Base-by-base conservation (phyloP, 306 rosid genomes). In the Prunus mongolica region DNA sequence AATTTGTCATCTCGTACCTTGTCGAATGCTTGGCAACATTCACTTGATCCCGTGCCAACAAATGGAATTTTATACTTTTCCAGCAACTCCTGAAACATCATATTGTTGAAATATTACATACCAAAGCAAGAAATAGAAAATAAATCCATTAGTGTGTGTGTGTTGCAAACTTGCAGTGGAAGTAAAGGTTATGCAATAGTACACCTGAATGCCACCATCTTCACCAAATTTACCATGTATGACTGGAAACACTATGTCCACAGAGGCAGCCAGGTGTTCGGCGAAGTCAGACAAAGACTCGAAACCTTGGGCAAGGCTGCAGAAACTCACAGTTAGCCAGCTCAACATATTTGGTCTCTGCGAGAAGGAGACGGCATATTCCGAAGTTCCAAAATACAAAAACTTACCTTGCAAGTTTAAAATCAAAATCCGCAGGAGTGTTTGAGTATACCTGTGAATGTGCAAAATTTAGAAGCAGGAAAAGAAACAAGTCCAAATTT, bases 391-490 rank as follows among this genome's bases (percentile, higher is more conserved):
- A 75, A 52, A 22, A 52, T 3, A 45, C 54, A 9, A 8, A 28
- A 55, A 44, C 83, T 73, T 61, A 87, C 98, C 94, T 90, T 86
- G 86, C 94, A 55, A 94, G 90, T 87, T 94, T 94, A 87, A 91
- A 94, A 86, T 94, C 98, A 85, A 94, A 94, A 83, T 94, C 98
- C 10, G 96, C 89, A 0, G 98, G 98, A 34, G 98, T 94, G 87
- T 94, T 94, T 46, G 98, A 94, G 86, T 94, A 94, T 44, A 92
- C 82, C 98, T 94, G 85, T 51, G 55, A 73, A 45, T 25, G 19
- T 10, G 2, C 58, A 73, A 16, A 27, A 28, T 25, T 27, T 9
- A 16, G 6, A 2, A 25, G 46, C 28, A 0, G 16, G 1, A 16
- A 45, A 72, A 45, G 0, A 22, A 60, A 16, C 56, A 25, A 60